Evolutionary conservation across 257 asterid genomes (phyloP).

Genomic region (Solanum piurae): DNA sequence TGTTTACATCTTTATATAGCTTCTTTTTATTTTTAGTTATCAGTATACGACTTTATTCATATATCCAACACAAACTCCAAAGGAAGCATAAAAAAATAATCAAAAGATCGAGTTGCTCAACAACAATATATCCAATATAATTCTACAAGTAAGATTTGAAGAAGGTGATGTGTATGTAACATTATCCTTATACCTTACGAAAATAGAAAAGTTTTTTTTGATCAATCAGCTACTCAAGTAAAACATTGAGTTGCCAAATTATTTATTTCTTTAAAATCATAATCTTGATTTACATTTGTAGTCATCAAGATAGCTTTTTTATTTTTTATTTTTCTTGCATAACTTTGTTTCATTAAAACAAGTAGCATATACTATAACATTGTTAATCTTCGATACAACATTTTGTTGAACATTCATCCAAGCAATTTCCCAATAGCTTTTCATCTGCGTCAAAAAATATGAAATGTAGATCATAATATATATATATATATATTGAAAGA

Average conservation of each 20-base stretch:
- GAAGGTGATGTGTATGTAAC: neutral
- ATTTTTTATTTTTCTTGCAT: neutral
- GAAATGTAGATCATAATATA: neutral
- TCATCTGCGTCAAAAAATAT: neutral
- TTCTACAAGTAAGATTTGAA: too few relatives aligned
- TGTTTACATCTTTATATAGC: neutral
- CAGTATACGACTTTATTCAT: neutral
- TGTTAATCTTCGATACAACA: neutral
- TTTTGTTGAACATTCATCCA: neutral
- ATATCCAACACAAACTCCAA: neutral
- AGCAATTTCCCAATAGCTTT: neutral
- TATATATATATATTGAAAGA: too few relatives aligned
- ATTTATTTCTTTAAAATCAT: neutral
- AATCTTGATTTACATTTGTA: neutral
- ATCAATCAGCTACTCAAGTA: neutral
- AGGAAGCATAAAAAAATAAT: too few relatives aligned
- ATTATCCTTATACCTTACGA: too few relatives aligned
- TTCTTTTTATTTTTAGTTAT: too few relatives aligned
- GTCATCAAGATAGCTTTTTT: neutral
- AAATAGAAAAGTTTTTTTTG: too few relatives aligned
- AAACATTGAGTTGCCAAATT: neutral
- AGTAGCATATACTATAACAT: neutral
- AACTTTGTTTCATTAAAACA: neutral
- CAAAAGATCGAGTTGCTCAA: neutral
- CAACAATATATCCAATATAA: too few relatives aligned